Percentiles rank a stretch among this genome's conserved stretches.
Conservation (phyloP, 2,329 filamentous ascomycete species). For the Apiospora kogelbergensis region DNA sequence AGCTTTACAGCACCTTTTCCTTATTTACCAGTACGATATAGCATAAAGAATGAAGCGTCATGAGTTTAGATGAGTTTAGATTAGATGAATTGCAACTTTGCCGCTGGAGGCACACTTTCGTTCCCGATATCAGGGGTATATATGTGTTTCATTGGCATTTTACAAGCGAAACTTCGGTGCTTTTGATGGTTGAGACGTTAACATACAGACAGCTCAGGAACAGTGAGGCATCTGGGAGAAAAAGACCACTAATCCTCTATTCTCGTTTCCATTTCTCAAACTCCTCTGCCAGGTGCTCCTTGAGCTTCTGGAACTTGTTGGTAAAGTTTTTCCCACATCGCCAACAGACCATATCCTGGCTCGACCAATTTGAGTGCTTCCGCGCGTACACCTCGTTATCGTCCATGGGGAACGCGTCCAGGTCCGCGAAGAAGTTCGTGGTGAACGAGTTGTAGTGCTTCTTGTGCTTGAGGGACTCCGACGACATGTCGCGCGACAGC, state of each 20-base stretch:
- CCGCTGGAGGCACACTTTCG: background rate
- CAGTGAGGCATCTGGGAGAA: too few relatives aligned
- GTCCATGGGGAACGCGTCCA: slow-evolving; percentile 78
- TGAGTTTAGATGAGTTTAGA: background rate
- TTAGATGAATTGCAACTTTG: background rate
- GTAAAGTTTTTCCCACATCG: slow-evolving; percentile 74
- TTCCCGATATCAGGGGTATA: background rate
- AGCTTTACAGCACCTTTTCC: background rate
- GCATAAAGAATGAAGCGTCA: background rate
- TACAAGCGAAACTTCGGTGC: too few relatives aligned
- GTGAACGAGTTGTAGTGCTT: slow-evolving; percentile 94
- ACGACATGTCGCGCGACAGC: slow-evolving; percentile 76
- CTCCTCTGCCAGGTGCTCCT: slow-evolving; percentile 65
- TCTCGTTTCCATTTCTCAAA: slow-evolving; percentile 73
- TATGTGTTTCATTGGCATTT: background rate
- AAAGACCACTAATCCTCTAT: too few relatives aligned
- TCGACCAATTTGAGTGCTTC: slow-evolving; percentile 54
- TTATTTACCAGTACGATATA: background rate
- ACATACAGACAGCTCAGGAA: too few relatives aligned
- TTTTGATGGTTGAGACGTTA: background rate
- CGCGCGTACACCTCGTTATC: slow-evolving; percentile 62
- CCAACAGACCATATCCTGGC: slow-evolving; percentile 76
- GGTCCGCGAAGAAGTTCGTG: slow-evolving; percentile 76
- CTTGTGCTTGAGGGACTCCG: slow-evolving; percentile 68
- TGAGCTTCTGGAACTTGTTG: slow-evolving; percentile 63